phyloP scores from a whole-genome alignment of 2,329 filamentous ascomycete genomes.

The Ustulina deusta region DNA sequence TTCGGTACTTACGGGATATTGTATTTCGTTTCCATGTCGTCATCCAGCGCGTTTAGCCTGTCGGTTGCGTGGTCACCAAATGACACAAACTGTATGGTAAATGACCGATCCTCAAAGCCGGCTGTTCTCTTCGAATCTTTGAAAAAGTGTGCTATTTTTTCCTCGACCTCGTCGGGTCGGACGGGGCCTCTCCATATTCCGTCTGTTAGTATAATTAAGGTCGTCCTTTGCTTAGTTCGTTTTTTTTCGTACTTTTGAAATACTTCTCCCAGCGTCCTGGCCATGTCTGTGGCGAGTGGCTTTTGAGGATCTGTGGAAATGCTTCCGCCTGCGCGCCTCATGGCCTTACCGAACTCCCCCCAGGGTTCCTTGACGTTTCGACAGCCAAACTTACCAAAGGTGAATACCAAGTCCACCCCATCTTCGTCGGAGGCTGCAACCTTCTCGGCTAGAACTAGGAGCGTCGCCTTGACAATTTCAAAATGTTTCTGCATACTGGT shows the following conservation, averaged over 20 bases:
- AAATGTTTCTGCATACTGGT: conserved; percentile 26
- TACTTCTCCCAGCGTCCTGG: conserved; percentile 8
- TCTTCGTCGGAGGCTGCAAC: conserved; percentile 29
- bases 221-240: not conserved
- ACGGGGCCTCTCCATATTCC: conserved; percentile 18
- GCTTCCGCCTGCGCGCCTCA: not conserved
- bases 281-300: conserved; percentile 24
- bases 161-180: conserved; percentile 9
- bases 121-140: conserved; percentile 3
- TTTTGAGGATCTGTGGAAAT: conserved; percentile 10
- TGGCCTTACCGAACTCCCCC: conserved; percentile 19
- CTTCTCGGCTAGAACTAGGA: conserved; percentile 31
- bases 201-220: conserved; percentile 26
- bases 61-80: conserved; percentile 11
- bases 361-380: conserved; percentile 17
- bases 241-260: conserved; percentile 21
- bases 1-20: conserved; percentile 13
- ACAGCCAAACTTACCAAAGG: conserved; percentile 25
- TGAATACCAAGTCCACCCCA: conserved; percentile 36
- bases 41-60: conserved; percentile 11
- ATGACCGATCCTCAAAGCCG: conserved; percentile 11
- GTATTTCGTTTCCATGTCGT: conserved; percentile 24
- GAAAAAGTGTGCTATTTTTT: conserved; percentile 17
- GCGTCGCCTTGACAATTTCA: conserved; percentile 19
- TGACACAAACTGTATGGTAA: conserved; percentile 28